Percentiles rank a stretch among this genome's conserved stretches.
Evolutionary conservation across 2,329 filamentous ascomycete genomes (phyloP).

Genomic region (Bertia moriformis): DNA sequence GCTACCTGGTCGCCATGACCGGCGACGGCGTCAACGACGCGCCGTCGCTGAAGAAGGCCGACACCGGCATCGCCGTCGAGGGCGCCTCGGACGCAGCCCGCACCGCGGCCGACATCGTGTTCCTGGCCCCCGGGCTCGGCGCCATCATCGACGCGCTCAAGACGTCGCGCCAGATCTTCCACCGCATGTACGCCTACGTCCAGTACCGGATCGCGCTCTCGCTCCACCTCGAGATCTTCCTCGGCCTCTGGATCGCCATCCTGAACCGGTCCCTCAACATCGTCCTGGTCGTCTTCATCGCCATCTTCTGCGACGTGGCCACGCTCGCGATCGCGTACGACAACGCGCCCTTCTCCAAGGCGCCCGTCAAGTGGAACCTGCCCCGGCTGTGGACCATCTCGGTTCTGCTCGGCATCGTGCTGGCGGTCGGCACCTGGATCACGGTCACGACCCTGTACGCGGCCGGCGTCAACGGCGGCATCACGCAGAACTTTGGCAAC

Average conservation of each 20-base stretch:
- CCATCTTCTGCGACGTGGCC: conserved; percentile 85
- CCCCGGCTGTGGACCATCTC: conserved; percentile 91
- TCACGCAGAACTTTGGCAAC: conserved; percentile 78
- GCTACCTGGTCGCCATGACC: conserved; percentile 89
- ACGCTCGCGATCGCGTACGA: conserved; percentile 88
- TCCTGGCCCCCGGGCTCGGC: conserved; percentile 79
- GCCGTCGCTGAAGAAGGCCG: conserved; percentile 85
- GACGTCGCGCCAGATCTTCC: conserved; percentile 87
- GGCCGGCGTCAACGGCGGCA: conserved; percentile 58
- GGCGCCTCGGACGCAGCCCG: conserved; percentile 81
- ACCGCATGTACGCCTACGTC: conserved; percentile 93
- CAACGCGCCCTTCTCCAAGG: conserved; percentile 74
- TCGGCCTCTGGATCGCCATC: conserved; percentile 82
- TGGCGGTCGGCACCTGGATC: conserved; percentile 77
- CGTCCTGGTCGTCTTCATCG: conserved; percentile 80
- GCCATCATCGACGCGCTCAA: conserved; percentile 87
- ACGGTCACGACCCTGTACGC: conserved; percentile 71
- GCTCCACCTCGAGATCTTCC: conserved; percentile 79
- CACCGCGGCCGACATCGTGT: conserved; percentile 84
- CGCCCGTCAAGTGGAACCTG: conserved; percentile 86
- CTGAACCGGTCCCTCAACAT: conserved; percentile 74
- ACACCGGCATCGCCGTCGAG: conserved; percentile 89
- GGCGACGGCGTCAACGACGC: conserved; percentile 93
- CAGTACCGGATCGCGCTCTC: conserved; percentile 89
- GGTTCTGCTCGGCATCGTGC: conserved; percentile 64